These are phyloP conservation scores for Pichia phayaonensis DNA, from an alignment of 805 yeast genomes.

Conservation along the genomic window DNA sequence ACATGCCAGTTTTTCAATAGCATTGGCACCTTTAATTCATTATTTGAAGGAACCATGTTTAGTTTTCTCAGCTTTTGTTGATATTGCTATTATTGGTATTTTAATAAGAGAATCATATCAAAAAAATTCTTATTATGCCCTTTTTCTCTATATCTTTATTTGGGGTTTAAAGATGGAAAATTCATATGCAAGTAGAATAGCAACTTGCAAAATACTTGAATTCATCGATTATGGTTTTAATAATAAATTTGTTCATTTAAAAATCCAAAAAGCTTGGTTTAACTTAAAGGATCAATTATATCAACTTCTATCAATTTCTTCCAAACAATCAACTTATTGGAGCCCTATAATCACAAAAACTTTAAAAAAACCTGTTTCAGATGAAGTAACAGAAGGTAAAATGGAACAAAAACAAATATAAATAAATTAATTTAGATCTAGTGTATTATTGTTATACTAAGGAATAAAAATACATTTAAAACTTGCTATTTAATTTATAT, in stretches of 20 bases:
- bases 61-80: slow-evolving; percentile 32
- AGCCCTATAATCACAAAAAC: not conserved
- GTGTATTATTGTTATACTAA: not conserved
- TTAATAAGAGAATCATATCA: slow-evolving; percentile 25
- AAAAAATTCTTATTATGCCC: slow-evolving; percentile 23
- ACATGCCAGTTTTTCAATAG: slow-evolving; percentile 24
- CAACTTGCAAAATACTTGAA: slow-evolving; percentile 20
- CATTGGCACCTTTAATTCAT: slow-evolving; percentile 30
- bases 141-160: slow-evolving; percentile 28
- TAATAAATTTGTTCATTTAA: not conserved
- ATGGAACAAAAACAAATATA: not conserved
- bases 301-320: not conserved
- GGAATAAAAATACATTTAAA: not conserved
- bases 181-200: slow-evolving; percentile 28
- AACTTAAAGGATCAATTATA: not conserved
- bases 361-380: too few species aligned
- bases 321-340: not conserved
- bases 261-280: not conserved
- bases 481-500: too few species aligned
- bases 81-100: slow-evolving; percentile 27
- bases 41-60: slow-evolving; percentile 33
- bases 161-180: slow-evolving; percentile 35
- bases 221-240: slow-evolving; percentile 15
- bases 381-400: not conserved
- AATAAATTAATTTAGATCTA: not conserved